Conservation (phyloP, 2,329 filamentous ascomycete species). For the Alternaria triticimaculans region DNA sequence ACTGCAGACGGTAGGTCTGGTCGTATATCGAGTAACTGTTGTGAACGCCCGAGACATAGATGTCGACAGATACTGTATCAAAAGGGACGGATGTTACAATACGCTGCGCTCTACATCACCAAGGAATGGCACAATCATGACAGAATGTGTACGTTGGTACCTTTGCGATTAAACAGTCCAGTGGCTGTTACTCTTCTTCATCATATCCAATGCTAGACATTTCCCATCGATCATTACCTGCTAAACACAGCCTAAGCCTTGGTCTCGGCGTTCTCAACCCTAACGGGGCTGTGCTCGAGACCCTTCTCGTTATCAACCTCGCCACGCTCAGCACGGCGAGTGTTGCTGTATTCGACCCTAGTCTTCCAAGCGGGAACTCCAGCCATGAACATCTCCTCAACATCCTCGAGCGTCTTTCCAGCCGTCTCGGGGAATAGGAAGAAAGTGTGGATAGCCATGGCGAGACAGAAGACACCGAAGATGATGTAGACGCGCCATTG, state of each 20-base stretch:
- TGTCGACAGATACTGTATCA: neutral
- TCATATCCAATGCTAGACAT: neutral
- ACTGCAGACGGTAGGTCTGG: neutral
- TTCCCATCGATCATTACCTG: neutral
- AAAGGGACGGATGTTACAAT: too few relatives aligned
- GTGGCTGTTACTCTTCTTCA: neutral
- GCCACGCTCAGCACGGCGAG: conserved; percentile 32
- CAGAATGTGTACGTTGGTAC: neutral
- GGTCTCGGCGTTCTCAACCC: conserved; percentile 25
- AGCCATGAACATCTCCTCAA: conserved; percentile 72
- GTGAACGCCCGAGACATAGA: accelerated
- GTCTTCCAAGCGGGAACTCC: conserved; percentile 66
- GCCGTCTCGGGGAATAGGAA: conserved; percentile 72
- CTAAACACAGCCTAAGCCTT: conserved; percentile 7
- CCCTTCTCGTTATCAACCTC: conserved; percentile 36
- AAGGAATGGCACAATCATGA: neutral
- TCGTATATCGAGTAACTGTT: neutral
- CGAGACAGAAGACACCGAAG: conserved; percentile 74
- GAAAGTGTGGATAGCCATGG: conserved; percentile 72
- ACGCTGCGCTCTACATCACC: neutral
- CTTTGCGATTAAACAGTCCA: neutral
- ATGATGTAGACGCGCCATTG: conserved; percentile 72
- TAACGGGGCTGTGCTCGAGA: conserved; percentile 27
- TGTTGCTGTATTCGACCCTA: conserved; percentile 31
- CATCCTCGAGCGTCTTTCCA: conserved; percentile 77